A percentile compares a stretch with the other conserved stretches of the same genome.
Conservation (phyloP, 2,329 filamentous ascomycete species). For the Aureobasidium sp. region DNA sequence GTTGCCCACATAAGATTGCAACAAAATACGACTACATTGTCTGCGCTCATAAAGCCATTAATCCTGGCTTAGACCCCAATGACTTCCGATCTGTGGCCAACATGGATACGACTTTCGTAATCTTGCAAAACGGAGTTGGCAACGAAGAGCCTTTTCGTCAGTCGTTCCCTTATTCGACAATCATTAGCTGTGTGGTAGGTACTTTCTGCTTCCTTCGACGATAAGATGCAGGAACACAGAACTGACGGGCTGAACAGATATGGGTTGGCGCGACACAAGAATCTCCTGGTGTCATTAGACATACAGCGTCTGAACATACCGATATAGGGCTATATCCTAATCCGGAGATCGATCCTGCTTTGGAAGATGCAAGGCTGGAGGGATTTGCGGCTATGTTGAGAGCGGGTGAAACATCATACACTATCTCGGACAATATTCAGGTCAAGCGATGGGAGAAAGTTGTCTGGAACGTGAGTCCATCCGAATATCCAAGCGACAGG, state of each 20-base stretch:
- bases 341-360: conserved; percentile 19
- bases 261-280: conserved; percentile 49
- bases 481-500: not conserved
- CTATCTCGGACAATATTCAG: conserved; percentile 49
- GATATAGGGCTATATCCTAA: conserved; percentile 49
- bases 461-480: conserved; percentile 42
- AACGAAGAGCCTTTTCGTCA: conserved; percentile 50
- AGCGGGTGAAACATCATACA: conserved; percentile 39
- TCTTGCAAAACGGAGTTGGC: conserved; percentile 57
- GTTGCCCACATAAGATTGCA: conserved; percentile 27
- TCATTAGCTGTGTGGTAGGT: conserved; percentile 47
- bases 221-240: not conserved
- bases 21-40: conserved; percentile 41
- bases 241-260: conserved; percentile 21
- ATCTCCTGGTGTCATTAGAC: conserved; percentile 43
- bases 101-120: conserved; percentile 46
- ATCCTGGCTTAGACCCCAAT: conserved; percentile 31
- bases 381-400: conserved; percentile 39
- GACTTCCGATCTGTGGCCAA: conserved; percentile 27
- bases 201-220: not conserved
- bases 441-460: conserved; percentile 54
- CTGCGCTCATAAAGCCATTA: conserved; percentile 40
- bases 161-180: conserved; percentile 44
- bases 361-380: conserved; percentile 33
- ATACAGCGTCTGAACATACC: conserved; percentile 48